These are phyloP conservation scores for Claviceps lovelessii DNA, from an alignment of 2,329 filamentous ascomycete genomes.

Conservation along the genomic window DNA sequence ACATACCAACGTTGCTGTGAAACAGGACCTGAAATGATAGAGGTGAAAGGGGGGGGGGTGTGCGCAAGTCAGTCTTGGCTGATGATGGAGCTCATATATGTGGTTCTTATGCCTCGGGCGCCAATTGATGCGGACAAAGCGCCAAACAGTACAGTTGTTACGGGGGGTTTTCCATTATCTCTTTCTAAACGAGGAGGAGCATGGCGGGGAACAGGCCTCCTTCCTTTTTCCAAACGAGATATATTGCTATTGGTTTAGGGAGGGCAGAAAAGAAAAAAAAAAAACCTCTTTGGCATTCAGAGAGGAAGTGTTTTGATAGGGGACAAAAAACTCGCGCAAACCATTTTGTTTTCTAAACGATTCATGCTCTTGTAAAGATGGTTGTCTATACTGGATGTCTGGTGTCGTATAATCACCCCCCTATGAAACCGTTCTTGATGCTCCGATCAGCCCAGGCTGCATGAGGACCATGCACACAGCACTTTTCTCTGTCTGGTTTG, in stretches of 20 bases:
- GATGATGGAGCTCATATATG: background rate
- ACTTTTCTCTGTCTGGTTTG: background rate
- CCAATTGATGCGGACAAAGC: background rate
- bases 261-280: background rate
- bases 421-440: background rate
- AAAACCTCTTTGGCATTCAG: background rate
- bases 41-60: background rate
- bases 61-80: background rate
- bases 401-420: background rate
- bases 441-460: background rate
- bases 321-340: background rate
- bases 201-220: no score
- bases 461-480: background rate
- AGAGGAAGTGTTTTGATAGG: background rate
- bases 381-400: background rate
- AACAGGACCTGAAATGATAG: background rate
- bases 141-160: background rate
- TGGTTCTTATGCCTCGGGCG: background rate
- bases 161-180: background rate
- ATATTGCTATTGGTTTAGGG: background rate
- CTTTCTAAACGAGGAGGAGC: background rate
- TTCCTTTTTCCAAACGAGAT: background rate
- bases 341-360: background rate
- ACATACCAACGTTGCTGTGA: background rate
- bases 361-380: background rate